phyloP scores from a whole-genome alignment of 176 grass and related monocot genomes.

The Lolium multiflorum region DNA sequence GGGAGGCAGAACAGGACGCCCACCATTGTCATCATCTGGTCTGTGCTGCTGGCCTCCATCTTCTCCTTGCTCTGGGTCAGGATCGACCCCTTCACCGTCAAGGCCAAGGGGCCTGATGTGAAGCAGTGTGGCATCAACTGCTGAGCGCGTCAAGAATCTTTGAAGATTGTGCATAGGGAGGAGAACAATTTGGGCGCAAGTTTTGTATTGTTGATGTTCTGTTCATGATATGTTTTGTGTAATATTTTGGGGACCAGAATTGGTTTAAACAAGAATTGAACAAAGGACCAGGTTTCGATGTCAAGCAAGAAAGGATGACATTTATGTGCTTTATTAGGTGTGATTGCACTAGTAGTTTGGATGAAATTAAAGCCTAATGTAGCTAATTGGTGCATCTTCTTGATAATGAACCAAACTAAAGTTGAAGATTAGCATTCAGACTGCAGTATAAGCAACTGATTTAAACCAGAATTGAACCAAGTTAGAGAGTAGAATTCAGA shows the following conservation, averaged over 20 bases:
- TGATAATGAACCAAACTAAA: background rate
- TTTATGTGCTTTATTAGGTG: background rate
- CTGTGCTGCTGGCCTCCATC: constrained; percentile 84
- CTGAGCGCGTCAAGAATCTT: constrained; percentile 38
- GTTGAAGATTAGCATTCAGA: background rate
- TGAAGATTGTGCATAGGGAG: constrained; percentile 58
- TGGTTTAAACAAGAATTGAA: constrained; percentile 48
- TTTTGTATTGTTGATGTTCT: constrained; percentile 61
- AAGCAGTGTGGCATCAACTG: constrained; percentile 96
- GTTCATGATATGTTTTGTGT: constrained; percentile 46
- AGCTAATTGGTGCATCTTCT: background rate
- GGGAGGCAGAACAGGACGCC: constrained; percentile 92
- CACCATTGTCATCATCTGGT: constrained; percentile 97
- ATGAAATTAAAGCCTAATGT: background rate
- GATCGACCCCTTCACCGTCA: constrained; percentile 85
- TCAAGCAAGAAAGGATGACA: background rate
- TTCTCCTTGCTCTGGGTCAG: constrained; percentile 98
- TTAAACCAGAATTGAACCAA: no score
- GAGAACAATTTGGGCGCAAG: constrained; percentile 50
- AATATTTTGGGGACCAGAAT: constrained; percentile 47
- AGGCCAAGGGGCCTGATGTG: constrained; percentile 81
- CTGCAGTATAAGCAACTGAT: background rate
- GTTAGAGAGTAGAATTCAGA: background rate
- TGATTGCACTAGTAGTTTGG: constrained; percentile 14
- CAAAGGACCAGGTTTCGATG: constrained; percentile 42